phyloP scores from a whole-genome alignment of 345 rosid species.

The Aquilaria malaccensis region DNA sequence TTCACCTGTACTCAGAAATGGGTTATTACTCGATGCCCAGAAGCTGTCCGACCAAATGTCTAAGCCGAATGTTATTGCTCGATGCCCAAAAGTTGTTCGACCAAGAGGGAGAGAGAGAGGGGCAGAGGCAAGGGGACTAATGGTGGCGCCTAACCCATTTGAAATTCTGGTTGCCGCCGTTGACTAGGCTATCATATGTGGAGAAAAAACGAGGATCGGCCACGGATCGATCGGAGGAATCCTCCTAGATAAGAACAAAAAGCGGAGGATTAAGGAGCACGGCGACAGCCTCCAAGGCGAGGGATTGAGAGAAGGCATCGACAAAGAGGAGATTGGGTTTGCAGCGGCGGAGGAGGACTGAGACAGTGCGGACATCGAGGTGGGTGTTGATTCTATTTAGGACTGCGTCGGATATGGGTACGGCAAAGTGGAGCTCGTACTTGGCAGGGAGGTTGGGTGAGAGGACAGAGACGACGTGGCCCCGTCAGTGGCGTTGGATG shows the following conservation, averaged over 20 bases:
- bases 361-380: conserved; percentile 43
- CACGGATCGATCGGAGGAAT: conserved; percentile 12
- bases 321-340: conserved; percentile 61
- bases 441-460: no score
- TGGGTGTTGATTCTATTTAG: background rate
- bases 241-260: conserved; percentile 41
- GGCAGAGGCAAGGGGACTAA: no score
- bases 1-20: no score
- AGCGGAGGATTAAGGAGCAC: conserved; percentile 31
- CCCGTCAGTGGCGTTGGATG: no score
- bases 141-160: conserved; percentile 37
- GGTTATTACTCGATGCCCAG: conserved; percentile 36
- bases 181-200: conserved; percentile 42
- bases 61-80: conserved; percentile 65
- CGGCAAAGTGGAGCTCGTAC: no score
- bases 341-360: conserved; percentile 51
- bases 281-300: conserved; percentile 47
- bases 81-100: conserved; percentile 33
- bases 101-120: no score
- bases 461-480: no score
- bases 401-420: no score
- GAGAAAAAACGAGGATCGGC: conserved; percentile 22
- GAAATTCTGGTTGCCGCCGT: conserved; percentile 41
- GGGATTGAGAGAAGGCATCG: conserved; percentile 33
- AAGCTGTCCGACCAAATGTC: conserved; percentile 8